Percentiles rank a stretch among this genome's conserved stretches.
Evolutionary conservation across 148 eudicot genomes (phyloP).

Genomic region (Tetragonia tetragonoides): DNA sequence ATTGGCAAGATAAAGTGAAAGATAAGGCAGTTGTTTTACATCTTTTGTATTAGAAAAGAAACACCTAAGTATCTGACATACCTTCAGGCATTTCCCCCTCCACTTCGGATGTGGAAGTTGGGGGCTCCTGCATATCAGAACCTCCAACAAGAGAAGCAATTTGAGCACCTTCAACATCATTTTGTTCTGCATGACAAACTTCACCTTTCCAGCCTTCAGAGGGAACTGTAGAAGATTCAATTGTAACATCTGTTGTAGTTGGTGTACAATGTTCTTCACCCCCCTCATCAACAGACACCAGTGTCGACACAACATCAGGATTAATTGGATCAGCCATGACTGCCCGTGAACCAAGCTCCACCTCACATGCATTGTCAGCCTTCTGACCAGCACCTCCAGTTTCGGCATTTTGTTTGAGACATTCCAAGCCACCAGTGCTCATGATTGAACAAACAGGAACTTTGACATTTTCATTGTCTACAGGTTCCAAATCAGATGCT

Average conservation of each 20-base stretch:
- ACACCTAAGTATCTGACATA: not conserved
- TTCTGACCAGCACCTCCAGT: not conserved
- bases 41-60: too few relatives aligned
- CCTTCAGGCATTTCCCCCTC: not conserved
- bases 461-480: too few relatives aligned
- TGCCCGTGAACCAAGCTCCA: not conserved
- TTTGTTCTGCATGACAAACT: not conserved
- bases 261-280: too few relatives aligned
- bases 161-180: not conserved
- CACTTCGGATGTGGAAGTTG: conserved; percentile 1
- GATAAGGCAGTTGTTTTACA: too few relatives aligned
- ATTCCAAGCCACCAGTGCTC: not conserved
- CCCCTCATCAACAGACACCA: too few relatives aligned
- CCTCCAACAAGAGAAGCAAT: not conserved
- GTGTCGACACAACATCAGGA: not conserved
- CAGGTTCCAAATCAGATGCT: not conserved
- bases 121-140: conserved; percentile 1
- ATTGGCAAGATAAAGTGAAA: too few relatives aligned
- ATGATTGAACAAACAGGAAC: too few relatives aligned
- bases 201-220: conserved; percentile 4
- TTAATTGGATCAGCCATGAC: not conserved
- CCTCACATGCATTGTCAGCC: not conserved
- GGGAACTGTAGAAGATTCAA: not conserved
- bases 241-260: too few relatives aligned
- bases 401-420: not conserved